Evolutionary conservation across 2,329 filamentous ascomycete species (phyloP).

Genomic region (Fusarium abutilonis): DNA sequence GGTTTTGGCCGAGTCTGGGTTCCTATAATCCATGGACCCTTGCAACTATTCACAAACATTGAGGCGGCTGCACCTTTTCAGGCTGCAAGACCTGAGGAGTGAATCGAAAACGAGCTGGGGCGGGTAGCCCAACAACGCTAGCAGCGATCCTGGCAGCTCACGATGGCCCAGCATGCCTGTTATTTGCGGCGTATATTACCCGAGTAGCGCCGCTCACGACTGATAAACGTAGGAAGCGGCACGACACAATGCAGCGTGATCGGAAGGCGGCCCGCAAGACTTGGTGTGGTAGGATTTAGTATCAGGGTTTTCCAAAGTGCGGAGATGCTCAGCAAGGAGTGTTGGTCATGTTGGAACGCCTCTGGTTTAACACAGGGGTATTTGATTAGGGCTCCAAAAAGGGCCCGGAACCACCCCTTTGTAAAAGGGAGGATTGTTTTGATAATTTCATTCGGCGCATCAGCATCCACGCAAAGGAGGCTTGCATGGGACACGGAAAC

Average conservation of each 20-base stretch:
- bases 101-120: constrained; percentile 15
- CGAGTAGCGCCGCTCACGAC: constrained; percentile 10
- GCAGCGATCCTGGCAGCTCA: constrained; percentile 12
- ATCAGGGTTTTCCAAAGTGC: constrained; percentile 15
- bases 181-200: constrained; percentile 12
- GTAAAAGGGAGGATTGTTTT: constrained; percentile 11
- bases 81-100: constrained; percentile 12
- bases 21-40: constrained; percentile 57
- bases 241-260: constrained; percentile 9
- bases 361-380: constrained; percentile 8
- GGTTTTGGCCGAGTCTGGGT: constrained; percentile 69
- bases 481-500: constrained; percentile 8
- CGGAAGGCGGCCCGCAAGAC: constrained; percentile 25
- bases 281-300: constrained; percentile 28
- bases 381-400: constrained; percentile 7
- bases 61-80: constrained; percentile 16
- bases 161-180: constrained; percentile 14
- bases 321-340: constrained; percentile 15
- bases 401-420: not conserved
- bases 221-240: constrained; percentile 11
- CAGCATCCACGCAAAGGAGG: constrained; percentile 5
- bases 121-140: constrained; percentile 11
- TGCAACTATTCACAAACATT: constrained; percentile 21
- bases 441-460: constrained; percentile 24
- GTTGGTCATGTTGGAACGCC: constrained; percentile 8